Conservation (phyloP, 352 stramenopile species). For the Plasmopara viticola region DNA sequence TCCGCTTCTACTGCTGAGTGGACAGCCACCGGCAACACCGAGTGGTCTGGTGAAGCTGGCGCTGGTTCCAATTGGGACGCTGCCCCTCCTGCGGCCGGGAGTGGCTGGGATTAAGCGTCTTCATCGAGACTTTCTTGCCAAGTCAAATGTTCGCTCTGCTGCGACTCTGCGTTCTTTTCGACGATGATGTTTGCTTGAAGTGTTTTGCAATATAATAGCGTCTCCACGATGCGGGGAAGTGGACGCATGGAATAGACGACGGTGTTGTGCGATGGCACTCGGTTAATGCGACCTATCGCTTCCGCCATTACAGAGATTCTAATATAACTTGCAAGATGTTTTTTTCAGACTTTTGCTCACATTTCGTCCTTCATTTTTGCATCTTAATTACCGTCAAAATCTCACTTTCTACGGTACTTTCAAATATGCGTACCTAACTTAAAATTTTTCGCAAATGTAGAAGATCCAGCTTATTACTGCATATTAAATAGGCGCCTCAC, state of each 20-base stretch:
- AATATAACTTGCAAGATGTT: conserved; percentile 15
- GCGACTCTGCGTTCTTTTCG: conserved; percentile 15
- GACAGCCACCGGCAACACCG: conserved; percentile 51
- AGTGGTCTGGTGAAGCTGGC: conserved; percentile 75
- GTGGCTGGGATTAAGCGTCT: conserved; percentile 77
- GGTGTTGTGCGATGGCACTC: conserved; percentile 90
- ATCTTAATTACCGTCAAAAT: background rate
- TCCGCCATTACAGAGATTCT: conserved; percentile 7
- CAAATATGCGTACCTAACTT: conserved; percentile 6
- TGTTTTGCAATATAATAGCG: conserved; percentile 7
- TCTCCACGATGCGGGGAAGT: conserved; percentile 9
- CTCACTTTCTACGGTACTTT: background rate
- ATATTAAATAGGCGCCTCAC: conserved; percentile 1
- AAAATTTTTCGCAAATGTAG: conserved; percentile 9
- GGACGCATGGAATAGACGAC: conserved; percentile 90
- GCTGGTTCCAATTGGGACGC: conserved; percentile 47
- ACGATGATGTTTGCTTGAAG: conserved; percentile 14
- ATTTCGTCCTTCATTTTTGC: background rate
- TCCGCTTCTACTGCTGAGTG: conserved; percentile 55
- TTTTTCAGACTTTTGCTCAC: conserved; percentile 6
- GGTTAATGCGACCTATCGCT: conserved; percentile 84
- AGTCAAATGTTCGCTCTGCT: conserved; percentile 1
- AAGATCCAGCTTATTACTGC: conserved; percentile 14
- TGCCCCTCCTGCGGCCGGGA: conserved; percentile 37
- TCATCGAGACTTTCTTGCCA: conserved; percentile 13